Evolutionary conservation across 139 green algal genomes (phyloP).

Genomic region (Haematococcus sp.): DNA sequence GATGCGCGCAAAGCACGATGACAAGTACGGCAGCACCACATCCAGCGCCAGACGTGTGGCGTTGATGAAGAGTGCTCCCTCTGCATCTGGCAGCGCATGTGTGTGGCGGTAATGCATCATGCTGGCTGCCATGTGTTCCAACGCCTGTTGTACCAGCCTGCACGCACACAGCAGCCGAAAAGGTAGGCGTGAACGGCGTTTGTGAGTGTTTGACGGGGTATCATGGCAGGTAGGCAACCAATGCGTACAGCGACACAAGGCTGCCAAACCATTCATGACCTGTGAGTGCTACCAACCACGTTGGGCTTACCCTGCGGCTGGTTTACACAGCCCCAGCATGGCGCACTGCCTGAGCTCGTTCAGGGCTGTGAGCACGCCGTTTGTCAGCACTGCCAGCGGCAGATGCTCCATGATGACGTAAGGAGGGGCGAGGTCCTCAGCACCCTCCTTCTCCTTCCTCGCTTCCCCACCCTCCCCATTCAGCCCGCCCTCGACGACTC

Average conservation of each 20-base stretch:
- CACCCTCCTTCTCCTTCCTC: neutral
- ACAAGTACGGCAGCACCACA: slow-evolving; percentile 57
- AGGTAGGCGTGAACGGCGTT: too few relatives aligned
- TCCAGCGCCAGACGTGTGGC: slow-evolving; percentile 31
- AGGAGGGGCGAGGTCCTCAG: slow-evolving; percentile 58
- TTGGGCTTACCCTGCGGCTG: slow-evolving; percentile 21
- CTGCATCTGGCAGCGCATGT: slow-evolving; percentile 35
- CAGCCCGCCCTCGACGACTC: neutral
- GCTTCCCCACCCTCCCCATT: neutral
- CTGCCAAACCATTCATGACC: too few relatives aligned
- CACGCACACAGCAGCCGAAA: neutral
- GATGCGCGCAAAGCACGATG: slow-evolving; percentile 54
- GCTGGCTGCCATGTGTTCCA: slow-evolving; percentile 46
- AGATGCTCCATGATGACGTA: slow-evolving; percentile 85
- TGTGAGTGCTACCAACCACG: too few relatives aligned
- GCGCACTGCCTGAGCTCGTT: slow-evolving; percentile 97
- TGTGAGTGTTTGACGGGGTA: too few relatives aligned
- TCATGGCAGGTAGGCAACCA: too few relatives aligned
- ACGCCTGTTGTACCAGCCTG: slow-evolving; percentile 53
- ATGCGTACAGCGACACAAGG: too few relatives aligned
- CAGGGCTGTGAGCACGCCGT: slow-evolving; percentile 84
- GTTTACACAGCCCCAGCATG: slow-evolving; percentile 29
- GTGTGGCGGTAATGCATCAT: slow-evolving; percentile 64
- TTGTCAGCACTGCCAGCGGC: slow-evolving; percentile 89
- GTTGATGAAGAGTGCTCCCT: slow-evolving; percentile 46